Conservation (phyloP, 176 grass and related monocot species). For the Otatea glauca region DNA sequence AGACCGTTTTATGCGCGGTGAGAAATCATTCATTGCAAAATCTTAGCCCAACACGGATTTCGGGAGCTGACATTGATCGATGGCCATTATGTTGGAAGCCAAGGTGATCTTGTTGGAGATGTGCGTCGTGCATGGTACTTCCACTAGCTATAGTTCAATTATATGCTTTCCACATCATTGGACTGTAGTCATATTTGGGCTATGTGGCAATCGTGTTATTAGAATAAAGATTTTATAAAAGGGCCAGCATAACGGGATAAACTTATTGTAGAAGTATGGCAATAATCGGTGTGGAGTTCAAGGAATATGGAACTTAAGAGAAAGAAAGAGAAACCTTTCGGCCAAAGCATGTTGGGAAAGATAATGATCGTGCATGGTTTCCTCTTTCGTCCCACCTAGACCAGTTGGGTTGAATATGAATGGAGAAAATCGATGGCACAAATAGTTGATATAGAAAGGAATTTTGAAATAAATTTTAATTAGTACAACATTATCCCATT, state of each 20-base stretch:
- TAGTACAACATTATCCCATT: background rate
- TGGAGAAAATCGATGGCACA: background rate
- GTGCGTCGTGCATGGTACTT: background rate
- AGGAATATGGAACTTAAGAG: background rate
- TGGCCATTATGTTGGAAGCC: constrained; percentile 22
- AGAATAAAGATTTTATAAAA: background rate
- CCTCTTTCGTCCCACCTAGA: background rate
- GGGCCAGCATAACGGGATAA: background rate
- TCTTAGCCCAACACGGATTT: background rate
- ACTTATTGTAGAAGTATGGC: background rate
- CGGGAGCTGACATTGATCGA: background rate
- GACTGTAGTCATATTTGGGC: background rate
- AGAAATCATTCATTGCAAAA: constrained; percentile 1
- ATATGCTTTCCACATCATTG: background rate
- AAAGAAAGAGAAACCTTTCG: background rate
- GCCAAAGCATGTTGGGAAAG: background rate
- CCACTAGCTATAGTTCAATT: constrained; percentile 24
- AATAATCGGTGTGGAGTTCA: background rate
- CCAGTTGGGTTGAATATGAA: background rate
- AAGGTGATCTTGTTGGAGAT: background rate
- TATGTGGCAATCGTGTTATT: background rate
- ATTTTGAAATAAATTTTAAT: background rate
- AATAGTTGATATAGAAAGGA: background rate
- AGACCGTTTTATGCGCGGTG: background rate
- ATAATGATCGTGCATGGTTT: background rate